These are phyloP conservation scores for Aspergillus awamori DNA, from an alignment of 2,329 filamentous ascomycete genomes.

Conservation along the genomic window DNA sequence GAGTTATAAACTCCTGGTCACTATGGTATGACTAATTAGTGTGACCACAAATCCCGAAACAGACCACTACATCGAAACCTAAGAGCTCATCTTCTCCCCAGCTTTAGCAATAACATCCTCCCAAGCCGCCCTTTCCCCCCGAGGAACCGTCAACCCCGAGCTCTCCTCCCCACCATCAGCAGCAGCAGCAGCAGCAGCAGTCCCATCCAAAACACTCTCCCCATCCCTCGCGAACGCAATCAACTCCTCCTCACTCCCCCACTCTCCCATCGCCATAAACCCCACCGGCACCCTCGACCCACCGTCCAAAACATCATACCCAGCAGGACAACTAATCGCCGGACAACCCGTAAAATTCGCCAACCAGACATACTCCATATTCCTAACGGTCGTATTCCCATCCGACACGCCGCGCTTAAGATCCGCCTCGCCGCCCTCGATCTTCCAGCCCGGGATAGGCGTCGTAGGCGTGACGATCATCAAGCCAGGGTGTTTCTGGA, in stretches of 20 bases:
- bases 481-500: slow-evolving; percentile 70
- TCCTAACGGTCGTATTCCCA: slow-evolving; percentile 70
- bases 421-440: slow-evolving; percentile 59
- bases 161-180: slow-evolving; percentile 8
- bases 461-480: slow-evolving; percentile 78
- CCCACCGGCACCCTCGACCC: slow-evolving; percentile 50
- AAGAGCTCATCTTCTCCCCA: slow-evolving; percentile 11
- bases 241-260: slow-evolving; percentile 56
- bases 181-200: slow-evolving; percentile 12
- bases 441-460: slow-evolving; percentile 74
- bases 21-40: no score
- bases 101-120: slow-evolving; percentile 42
- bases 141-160: slow-evolving; percentile 33
- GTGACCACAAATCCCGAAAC: neutral
- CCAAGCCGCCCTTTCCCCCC: slow-evolving; percentile 34
- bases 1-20: neutral
- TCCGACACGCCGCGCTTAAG: slow-evolving; percentile 68
- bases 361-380: slow-evolving; percentile 84
- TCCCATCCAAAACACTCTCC: slow-evolving; percentile 49
- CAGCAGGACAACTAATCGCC: slow-evolving; percentile 72
- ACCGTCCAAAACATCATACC: slow-evolving; percentile 58
- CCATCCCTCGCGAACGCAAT: slow-evolving; percentile 58
- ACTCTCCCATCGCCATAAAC: slow-evolving; percentile 58
- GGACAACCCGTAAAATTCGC: slow-evolving; percentile 82
- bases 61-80: neutral